phyloP scores from a whole-genome alignment of 192 early-diverging fungal genomes.

The Coemansia sp. region DNA sequence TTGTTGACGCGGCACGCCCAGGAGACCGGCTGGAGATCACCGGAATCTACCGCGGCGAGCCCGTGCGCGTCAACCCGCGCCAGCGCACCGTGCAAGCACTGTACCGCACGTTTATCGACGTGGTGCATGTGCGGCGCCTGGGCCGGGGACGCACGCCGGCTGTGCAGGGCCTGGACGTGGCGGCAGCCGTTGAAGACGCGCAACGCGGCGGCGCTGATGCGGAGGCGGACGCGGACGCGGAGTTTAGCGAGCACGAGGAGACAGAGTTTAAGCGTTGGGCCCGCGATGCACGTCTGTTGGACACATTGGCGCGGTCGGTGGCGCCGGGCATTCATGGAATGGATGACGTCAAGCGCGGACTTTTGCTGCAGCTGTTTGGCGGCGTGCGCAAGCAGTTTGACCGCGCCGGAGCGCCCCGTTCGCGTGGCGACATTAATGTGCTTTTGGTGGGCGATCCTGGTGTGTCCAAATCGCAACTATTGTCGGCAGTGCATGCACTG shows the following conservation, averaged over 20 bases:
- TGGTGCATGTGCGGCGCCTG: conserved; percentile 18
- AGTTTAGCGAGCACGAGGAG: conserved; percentile 29
- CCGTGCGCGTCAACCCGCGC: conserved; percentile 34
- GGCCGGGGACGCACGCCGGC: conserved; percentile 28
- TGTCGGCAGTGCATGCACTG: conserved; percentile 89
- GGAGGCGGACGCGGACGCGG: conserved; percentile 21
- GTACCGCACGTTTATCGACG: conserved; percentile 33
- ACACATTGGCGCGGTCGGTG: conserved; percentile 77
- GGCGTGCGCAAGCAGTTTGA: conserved; percentile 83
- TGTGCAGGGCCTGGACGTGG: conserved; percentile 56
- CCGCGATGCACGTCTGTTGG: conserved; percentile 71
- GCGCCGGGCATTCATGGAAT: conserved; percentile 94
- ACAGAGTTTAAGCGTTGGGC: conserved; percentile 57
- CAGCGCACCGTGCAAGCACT: conserved; percentile 1
- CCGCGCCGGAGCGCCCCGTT: conserved; percentile 65
- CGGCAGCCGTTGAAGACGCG: conserved; percentile 59
- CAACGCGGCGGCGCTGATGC: conserved; percentile 30
- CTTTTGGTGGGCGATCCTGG: conserved; percentile 96
- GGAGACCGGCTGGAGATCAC: conserved; percentile 47
- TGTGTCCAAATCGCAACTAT: conserved; percentile 91
- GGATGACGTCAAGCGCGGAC: conserved; percentile 97
- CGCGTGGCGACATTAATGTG: conserved; percentile 91
- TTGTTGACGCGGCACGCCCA: conserved; percentile 62
- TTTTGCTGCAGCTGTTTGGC: conserved; percentile 93
- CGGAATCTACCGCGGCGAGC: conserved; percentile 41